Percentiles rank a stretch among this genome's conserved stretches.
Evolutionary conservation across 352 stramenopile species (phyloP).

Genomic region (Pythium aquatile): DNA sequence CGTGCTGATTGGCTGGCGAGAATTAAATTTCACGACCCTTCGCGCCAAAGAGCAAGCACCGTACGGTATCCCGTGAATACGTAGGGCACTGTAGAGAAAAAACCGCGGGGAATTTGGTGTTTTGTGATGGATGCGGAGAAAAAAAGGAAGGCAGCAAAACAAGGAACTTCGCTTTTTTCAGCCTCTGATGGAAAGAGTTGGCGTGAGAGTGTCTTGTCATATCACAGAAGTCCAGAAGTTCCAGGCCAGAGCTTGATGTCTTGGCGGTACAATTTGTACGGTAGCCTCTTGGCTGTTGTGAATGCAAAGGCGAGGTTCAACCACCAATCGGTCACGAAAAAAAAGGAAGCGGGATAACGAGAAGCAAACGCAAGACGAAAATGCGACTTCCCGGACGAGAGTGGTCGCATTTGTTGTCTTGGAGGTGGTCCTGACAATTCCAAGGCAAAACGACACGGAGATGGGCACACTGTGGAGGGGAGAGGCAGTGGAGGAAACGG

Average conservation of each 20-base stretch:
- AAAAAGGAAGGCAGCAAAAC: neutral
- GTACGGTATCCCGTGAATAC: constrained; percentile 11
- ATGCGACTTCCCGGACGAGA: neutral
- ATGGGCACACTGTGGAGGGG: neutral
- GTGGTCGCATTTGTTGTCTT: neutral
- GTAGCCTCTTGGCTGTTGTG: neutral
- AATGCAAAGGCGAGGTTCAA: neutral
- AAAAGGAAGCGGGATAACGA: neutral
- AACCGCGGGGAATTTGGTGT: neutral
- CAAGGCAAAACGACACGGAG: neutral
- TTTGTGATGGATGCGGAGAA: neutral
- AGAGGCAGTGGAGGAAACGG: neutral
- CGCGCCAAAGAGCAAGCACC: neutral
- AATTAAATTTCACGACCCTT: constrained; percentile 27
- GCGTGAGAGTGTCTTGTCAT: neutral
- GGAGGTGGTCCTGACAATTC: neutral
- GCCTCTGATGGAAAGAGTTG: neutral
- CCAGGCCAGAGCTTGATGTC: neutral
- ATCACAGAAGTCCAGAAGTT: neutral
- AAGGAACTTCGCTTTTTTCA: neutral
- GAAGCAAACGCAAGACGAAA: neutral
- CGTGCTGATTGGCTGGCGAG: constrained; percentile 17
- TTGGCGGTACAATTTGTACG: too few relatives aligned
- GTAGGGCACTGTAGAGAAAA: neutral
- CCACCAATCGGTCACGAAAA: neutral